Conservation (phyloP, 805 yeast genomes). For the Candida namnaoensis region DNA sequence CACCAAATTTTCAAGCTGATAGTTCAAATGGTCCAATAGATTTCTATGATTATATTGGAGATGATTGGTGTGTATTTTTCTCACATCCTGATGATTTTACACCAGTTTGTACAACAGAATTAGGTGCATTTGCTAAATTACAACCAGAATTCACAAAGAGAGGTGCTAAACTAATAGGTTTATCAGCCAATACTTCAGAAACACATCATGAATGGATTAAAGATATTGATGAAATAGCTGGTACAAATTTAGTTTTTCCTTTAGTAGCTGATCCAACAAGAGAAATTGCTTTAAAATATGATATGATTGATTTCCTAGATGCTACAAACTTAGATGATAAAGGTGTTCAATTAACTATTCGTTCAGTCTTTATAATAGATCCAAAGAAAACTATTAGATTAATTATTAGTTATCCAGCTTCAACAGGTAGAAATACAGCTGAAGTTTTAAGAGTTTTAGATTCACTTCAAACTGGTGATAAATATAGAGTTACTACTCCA, state of each 20-base stretch:
- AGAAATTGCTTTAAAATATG: constrained; percentile 52
- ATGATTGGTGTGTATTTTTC: constrained; percentile 58
- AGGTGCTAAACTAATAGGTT: constrained; percentile 58
- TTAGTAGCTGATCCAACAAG: constrained; percentile 59
- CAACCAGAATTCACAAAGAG: constrained; percentile 62
- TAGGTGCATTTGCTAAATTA: constrained; percentile 67
- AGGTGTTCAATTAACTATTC: constrained; percentile 58
- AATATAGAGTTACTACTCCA: constrained; percentile 58
- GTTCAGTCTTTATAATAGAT: constrained; percentile 68
- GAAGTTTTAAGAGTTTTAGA: constrained; percentile 65
- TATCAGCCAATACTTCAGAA: constrained; percentile 54
- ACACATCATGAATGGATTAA: constrained; percentile 63
- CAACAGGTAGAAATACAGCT: constrained; percentile 70
- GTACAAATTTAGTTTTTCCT: constrained; percentile 51
- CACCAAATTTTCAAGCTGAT: constrained; percentile 60
- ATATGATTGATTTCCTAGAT: constrained; percentile 67
- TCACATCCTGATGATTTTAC: constrained; percentile 77
- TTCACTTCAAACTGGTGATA: constrained; percentile 58
- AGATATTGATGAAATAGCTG: constrained; percentile 63
- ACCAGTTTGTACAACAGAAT: constrained; percentile 73
- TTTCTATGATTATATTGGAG: constrained; percentile 56
- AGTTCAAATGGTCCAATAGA: constrained; percentile 56
- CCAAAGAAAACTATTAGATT: constrained; percentile 56
- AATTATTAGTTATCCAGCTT: constrained; percentile 61
- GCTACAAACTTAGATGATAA: constrained; percentile 57